Conservation (phyloP, 2,329 filamentous ascomycete species). For the Botrytis byssoidea region DNA sequence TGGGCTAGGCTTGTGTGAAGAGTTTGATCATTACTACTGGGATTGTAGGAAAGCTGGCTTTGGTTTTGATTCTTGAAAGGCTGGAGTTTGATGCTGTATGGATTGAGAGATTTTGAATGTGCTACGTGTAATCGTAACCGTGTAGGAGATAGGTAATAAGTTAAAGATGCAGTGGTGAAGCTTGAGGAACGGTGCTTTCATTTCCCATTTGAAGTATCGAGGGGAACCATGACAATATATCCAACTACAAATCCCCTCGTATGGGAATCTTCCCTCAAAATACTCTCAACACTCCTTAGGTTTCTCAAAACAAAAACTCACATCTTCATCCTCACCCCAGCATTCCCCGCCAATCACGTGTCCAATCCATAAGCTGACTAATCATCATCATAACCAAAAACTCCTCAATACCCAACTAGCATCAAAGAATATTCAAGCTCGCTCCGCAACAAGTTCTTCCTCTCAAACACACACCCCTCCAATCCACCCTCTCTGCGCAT, state of each 20-base stretch:
- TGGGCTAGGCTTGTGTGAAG: not conserved
- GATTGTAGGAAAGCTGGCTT: not conserved
- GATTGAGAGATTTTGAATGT: not conserved
- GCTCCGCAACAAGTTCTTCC: not conserved
- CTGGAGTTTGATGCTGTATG: not conserved
- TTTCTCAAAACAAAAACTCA: too few relatives aligned
- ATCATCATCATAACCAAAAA: constrained; percentile 17
- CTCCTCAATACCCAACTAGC: not conserved
- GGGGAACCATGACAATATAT: not conserved
- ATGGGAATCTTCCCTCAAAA: not conserved
- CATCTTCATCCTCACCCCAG: not conserved
- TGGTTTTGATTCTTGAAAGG: not conserved
- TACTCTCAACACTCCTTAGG: not conserved
- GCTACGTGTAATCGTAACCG: not conserved
- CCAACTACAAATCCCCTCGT: not conserved
- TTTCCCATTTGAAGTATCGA: not conserved
- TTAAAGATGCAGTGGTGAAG: too few relatives aligned
- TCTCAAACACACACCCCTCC: not conserved
- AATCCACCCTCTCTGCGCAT: not conserved
- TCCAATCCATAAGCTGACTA: not conserved
- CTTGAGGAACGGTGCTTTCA: not conserved
- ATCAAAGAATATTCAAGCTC: not conserved
- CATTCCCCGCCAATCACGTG: constrained; percentile 12
- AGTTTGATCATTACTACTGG: not conserved
- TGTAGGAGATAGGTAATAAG: not conserved